Conservation (phyloP, 345 rosid species). For the Ailanthus altissimus region DNA sequence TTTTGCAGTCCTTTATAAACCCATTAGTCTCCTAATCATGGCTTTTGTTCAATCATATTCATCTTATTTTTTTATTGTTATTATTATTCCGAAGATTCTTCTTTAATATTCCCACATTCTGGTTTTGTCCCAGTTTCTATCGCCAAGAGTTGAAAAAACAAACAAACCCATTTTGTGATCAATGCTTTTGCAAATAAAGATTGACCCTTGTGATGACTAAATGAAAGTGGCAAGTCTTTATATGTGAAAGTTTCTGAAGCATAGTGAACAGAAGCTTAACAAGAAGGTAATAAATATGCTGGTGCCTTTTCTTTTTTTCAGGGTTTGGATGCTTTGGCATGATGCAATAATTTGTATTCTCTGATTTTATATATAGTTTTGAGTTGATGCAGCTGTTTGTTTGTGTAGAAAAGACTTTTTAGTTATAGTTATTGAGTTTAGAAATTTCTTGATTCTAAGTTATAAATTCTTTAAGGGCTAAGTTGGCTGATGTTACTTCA, state of each 20-base stretch:
- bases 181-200: no score
- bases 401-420: neutral
- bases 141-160: neutral
- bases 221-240: neutral
- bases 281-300: slow-evolving; percentile 7
- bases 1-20: slow-evolving; percentile 23
- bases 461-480: neutral
- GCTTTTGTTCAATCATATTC: slow-evolving; percentile 19
- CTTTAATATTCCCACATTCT: slow-evolving; percentile 14
- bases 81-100: slow-evolving; percentile 18
- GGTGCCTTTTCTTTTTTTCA: neutral
- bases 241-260: slow-evolving; percentile 2
- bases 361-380: neutral
- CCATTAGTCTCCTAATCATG: slow-evolving; percentile 6
- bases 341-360: neutral
- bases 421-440: neutral
- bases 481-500: neutral
- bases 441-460: no score
- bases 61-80: no score
- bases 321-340: neutral
- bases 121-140: neutral
- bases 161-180: neutral
- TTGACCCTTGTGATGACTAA: neutral
- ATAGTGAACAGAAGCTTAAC: slow-evolving; percentile 6
- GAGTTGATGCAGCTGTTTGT: neutral